Evolutionary conservation across 2,329 filamentous ascomycete species (phyloP).

Genomic region (Alternaria novae-zelandiae): DNA sequence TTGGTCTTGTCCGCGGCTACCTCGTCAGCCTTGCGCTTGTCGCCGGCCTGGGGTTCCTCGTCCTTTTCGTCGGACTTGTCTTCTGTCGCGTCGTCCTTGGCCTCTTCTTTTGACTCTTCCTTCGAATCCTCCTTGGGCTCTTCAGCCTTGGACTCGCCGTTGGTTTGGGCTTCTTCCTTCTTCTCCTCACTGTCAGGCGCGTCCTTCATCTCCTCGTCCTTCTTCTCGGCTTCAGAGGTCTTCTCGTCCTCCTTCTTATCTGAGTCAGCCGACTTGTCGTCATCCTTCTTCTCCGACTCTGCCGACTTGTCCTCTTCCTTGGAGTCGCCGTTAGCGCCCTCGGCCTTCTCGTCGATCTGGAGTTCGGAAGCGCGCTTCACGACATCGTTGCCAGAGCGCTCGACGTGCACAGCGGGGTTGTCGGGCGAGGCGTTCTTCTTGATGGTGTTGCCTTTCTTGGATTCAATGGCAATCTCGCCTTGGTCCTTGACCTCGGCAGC

Average conservation of each 20-base stretch:
- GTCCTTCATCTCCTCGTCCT: slow-evolving; percentile 38
- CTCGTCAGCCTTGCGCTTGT: slow-evolving; percentile 44
- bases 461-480: slow-evolving; percentile 66
- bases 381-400: slow-evolving; percentile 67
- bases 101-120: slow-evolving; percentile 30
- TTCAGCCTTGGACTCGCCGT: slow-evolving; percentile 35
- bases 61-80: slow-evolving; percentile 8
- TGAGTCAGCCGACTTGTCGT: slow-evolving; percentile 39
- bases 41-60: slow-evolving; percentile 36
- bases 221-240: slow-evolving; percentile 38
- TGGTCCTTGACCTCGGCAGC: slow-evolving; percentile 64
- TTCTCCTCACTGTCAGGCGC: slow-evolving; percentile 25
- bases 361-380: slow-evolving; percentile 69
- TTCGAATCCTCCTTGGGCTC: slow-evolving; percentile 20
- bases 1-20: slow-evolving; percentile 27
- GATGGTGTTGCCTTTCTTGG: slow-evolving; percentile 68
- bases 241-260: slow-evolving; percentile 39
- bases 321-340: slow-evolving; percentile 47
- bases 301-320: slow-evolving; percentile 38
- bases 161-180: slow-evolving; percentile 27
- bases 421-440: slow-evolving; percentile 66
- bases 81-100: slow-evolving; percentile 32
- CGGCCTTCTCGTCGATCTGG: slow-evolving; percentile 58
- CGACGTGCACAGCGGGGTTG: slow-evolving; percentile 67
- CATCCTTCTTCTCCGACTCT: slow-evolving; percentile 45